Evolutionary conservation across 1,284 basidiomycete genomes (phyloP).

Genomic region (Ganoderma sp.): DNA sequence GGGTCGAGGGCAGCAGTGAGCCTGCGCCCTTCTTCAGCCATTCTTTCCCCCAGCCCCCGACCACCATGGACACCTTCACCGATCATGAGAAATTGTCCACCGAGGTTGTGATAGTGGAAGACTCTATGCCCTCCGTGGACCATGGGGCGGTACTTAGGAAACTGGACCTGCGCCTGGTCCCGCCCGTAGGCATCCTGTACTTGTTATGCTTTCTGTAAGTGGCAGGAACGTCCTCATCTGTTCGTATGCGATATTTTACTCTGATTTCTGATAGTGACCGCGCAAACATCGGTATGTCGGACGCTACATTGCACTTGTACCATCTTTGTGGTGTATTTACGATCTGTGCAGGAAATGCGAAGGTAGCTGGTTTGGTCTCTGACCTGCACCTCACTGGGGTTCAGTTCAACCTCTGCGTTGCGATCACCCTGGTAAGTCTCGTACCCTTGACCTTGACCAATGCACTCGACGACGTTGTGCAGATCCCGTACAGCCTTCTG

Average conservation of each 20-base stretch:
- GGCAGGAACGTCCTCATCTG: not conserved
- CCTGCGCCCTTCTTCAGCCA: not conserved
- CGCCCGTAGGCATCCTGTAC: not conserved
- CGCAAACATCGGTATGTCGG: constrained; percentile 63
- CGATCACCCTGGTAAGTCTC: constrained; percentile 24
- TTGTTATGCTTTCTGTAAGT: constrained; percentile 43
- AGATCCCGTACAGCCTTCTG: constrained; percentile 29
- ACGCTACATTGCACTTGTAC: constrained; percentile 48
- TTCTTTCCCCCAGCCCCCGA: not conserved
- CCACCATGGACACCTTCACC: not conserved
- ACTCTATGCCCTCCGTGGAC: not conserved
- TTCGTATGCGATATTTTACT: constrained; percentile 43
- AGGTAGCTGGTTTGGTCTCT: constrained; percentile 27
- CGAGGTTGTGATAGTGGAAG: not conserved
- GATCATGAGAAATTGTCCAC: not conserved
- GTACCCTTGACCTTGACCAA: not conserved
- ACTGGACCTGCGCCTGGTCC: constrained; percentile 30
- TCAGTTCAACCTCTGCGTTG: constrained; percentile 29
- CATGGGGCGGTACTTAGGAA: constrained; percentile 29
- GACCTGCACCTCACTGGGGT: constrained; percentile 28
- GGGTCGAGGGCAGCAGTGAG: not conserved
- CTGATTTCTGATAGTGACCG: constrained; percentile 53
- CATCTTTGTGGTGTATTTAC: constrained; percentile 37
- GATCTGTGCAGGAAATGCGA: constrained; percentile 27
- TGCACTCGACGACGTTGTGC: not conserved